Conservation (phyloP, 306 rosid genomes). For the Heteromeles arbutifolia region DNA sequence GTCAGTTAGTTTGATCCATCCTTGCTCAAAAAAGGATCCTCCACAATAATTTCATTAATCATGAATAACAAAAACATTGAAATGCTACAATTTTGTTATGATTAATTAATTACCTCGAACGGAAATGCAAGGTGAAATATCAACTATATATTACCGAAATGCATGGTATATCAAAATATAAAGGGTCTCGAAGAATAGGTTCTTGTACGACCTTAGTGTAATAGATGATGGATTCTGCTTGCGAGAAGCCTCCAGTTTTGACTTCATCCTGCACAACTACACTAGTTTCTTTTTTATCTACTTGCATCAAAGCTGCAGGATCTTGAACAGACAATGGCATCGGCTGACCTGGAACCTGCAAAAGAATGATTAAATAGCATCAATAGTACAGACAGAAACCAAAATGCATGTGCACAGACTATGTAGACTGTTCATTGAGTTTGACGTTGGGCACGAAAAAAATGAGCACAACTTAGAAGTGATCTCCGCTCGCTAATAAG, state of each 20-base stretch:
- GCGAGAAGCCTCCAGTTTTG: constrained; percentile 41
- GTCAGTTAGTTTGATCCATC: constrained; percentile 6
- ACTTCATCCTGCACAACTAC: constrained; percentile 18
- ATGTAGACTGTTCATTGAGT: neutral
- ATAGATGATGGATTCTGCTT: constrained; percentile 49
- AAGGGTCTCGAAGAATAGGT: neutral
- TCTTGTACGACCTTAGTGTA: constrained; percentile 44
- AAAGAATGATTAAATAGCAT: neutral
- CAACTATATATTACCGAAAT: neutral
- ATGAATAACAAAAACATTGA: neutral
- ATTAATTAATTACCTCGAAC: neutral
- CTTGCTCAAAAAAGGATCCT: neutral
- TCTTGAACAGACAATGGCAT: constrained; percentile 33
- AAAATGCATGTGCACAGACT: neutral
- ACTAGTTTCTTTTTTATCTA: constrained; percentile 38
- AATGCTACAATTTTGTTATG: neutral
- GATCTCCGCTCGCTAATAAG: neutral
- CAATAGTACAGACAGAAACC: constrained; percentile 7
- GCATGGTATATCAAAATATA: neutral
- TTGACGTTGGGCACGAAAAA: neutral
- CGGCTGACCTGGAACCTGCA: constrained; percentile 35
- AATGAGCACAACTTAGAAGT: neutral
- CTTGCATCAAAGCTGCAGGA: constrained; percentile 39
- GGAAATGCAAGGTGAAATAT: neutral
- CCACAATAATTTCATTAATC: neutral